These are phyloP conservation scores for Cryptococcus sp. DNA, from an alignment of 1,284 basidiomycete species.

Conservation along the genomic window DNA sequence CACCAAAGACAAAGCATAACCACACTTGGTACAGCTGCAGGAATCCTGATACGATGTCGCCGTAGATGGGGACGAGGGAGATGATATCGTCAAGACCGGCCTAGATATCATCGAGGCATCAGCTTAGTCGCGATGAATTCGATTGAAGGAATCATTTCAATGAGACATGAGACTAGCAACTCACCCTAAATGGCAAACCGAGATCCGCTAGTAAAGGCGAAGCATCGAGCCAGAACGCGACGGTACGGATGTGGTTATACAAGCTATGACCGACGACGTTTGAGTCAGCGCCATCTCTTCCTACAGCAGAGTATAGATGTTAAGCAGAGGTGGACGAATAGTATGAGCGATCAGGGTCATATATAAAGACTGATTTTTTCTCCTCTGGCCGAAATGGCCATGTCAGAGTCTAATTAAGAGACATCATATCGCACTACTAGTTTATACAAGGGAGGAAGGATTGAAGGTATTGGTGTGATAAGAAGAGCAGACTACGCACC, in stretches of 20 bases:
- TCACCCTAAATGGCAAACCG: constrained; percentile 51
- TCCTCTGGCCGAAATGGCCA: constrained; percentile 23
- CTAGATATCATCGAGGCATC: constrained; percentile 9
- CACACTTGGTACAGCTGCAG: constrained; percentile 52
- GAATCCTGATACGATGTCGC: constrained; percentile 48
- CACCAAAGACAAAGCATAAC: constrained; percentile 49
- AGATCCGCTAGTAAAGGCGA: constrained; percentile 50
- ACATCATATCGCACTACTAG: constrained; percentile 26
- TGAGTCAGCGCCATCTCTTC: constrained; percentile 1
- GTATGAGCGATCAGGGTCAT: constrained; percentile 22
- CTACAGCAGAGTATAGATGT: constrained; percentile 5
- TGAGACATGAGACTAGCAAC: background rate
- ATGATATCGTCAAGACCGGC: constrained; percentile 54
- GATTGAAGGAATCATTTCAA: background rate
- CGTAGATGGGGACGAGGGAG: constrained; percentile 52
- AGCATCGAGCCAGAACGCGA: constrained; percentile 53
- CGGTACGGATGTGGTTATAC: constrained; percentile 52
- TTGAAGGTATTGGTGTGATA: background rate
- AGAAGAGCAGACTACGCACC: constrained; percentile 31
- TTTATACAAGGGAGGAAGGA: background rate
- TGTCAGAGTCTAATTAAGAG: constrained; percentile 37
- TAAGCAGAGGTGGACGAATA: background rate
- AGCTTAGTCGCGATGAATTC: background rate
- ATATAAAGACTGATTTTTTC: constrained; percentile 21
- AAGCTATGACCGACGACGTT: constrained; percentile 30